Base-by-base conservation (phyloP, 306 rosid genomes). In the Quercus cerris region DNA sequence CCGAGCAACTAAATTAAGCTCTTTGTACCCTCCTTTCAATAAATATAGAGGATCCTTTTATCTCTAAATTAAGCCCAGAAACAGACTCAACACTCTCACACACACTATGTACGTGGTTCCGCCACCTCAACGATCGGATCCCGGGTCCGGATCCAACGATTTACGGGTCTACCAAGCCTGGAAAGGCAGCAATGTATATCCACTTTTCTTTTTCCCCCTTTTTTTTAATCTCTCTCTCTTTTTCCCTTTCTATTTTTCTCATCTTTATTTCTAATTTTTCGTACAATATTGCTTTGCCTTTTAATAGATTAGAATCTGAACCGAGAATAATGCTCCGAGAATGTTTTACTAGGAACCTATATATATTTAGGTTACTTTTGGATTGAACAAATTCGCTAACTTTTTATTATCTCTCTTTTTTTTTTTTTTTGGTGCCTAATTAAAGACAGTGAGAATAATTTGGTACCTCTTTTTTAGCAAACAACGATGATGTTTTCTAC, bases 141-240 rank as follows among this genome's bases (percentile, higher is more conserved):
- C 79, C 85, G 92, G 76, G 33, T 81, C 93, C 76, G 94, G 94
- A 94, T 89, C 88, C 84, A 74, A 73, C 64, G 97, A 93, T 88
- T 87, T 86, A 49, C 91, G 86, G 82, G 97, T 91, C 73, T 95
- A 86, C 79, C 96, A 95, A 84, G 83, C 89, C 14, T 95, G 99
- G 99, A 93, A 93, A 81, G 99, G 99, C 61, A 95, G 96, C 84
- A 95, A 95, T 93, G 99, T 95, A 58, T 49, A 49, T 41, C 46
- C 14, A 83, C 93, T 78, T 76, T 63, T 11, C 12, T 5, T 73
- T 22, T 56, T 56, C 33, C 38, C 38, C 70, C n/a, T 19, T 25
- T 49, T 67, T 19, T 19, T 44, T 22, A 0, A 23, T 4, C 77
- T 5, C 54, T 62, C 19, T 70, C 67, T 33, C 27, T 3, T 17